Base-by-base conservation (phyloP, 75 land plant genomes). In the Gnetum montanum region DNA sequence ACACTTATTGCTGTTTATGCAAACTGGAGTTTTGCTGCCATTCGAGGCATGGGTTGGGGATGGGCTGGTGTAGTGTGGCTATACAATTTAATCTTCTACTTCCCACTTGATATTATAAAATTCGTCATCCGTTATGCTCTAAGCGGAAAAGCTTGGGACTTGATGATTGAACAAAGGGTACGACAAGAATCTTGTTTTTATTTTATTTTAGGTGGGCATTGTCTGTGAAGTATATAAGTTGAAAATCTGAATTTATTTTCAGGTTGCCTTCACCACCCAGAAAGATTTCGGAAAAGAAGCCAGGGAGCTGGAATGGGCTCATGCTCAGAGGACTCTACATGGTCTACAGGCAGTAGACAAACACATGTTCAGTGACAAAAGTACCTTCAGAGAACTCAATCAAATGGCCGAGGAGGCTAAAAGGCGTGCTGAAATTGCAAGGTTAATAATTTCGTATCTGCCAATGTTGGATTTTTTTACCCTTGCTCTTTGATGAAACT, bases 361-460 rank as follows among this genome's bases (percentile, higher is more conserved):
- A 40, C 68, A 55, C 34, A 25, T 59, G 18, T 61, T 61, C 24
- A 43, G 54, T 34, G 78, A 77, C 25, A 52, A 57, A 11, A 53
- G 55, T 47, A 59, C 64, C 43, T 76, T 60, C 49, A 70, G 72
- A 13, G 78, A 83, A 35, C 60, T 76, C 34, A 72, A 46, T 63
- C 66, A 73, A 10, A 79, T 87, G 69, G 91, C 91, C 7, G 91
- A 79, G 62, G 84, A 87, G 73, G 87, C 91, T 19, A 87, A 67
- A 68, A 69, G 90, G 46, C 76, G 90, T 18, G 90, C 86, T 33
- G 90, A 86, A 55, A 78, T 86, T 45, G 82, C 86, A 53, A 84
- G 90, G 90, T 86, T n/a, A n/a, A n/a, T n/a, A n/a, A n/a, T n/a
- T n/a, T n/a, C n/a, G n/a, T n/a, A n/a, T n/a, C n/a, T n/a, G n/a